Conservation (phyloP, 2,329 filamentous ascomycete genomes). For the Ascomycota sp. region DNA sequence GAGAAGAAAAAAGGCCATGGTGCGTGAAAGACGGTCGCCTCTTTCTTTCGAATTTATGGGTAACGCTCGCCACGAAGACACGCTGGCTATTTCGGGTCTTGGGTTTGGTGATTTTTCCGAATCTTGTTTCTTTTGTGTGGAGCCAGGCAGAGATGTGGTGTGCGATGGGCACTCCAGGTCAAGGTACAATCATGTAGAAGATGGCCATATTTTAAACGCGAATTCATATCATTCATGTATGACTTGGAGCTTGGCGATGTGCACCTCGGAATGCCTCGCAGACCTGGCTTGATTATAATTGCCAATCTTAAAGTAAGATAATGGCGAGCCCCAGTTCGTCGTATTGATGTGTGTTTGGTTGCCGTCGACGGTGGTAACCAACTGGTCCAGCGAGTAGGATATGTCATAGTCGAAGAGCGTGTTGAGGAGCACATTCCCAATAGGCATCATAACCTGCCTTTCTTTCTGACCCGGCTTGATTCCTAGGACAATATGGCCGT, state of each 20-base stretch:
- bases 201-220: no score
- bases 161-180: no score
- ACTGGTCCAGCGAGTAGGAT: constrained; percentile 12
- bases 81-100: no score
- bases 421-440: constrained; percentile 13
- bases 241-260: not conserved
- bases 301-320: constrained; percentile 17
- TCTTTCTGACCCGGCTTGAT: constrained; percentile 8
- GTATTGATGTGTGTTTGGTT: constrained; percentile 6
- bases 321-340: constrained; percentile 9
- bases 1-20: not conserved
- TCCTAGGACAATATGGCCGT: constrained; percentile 5
- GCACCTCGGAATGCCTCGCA: not conserved
- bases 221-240: no score
- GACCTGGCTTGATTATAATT: constrained; percentile 15
- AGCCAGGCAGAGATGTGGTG: no score
- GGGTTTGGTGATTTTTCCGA: no score
- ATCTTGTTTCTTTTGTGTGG: no score
- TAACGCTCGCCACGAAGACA: no score
- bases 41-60: no score
- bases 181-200: no score
- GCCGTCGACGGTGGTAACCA: constrained; percentile 13
- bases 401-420: constrained; percentile 17
- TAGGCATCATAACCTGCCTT: constrained; percentile 8
- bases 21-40: no score